phyloP scores from a whole-genome alignment of 1,284 basidiomycete species.

The Serendipita sp. region DNA sequence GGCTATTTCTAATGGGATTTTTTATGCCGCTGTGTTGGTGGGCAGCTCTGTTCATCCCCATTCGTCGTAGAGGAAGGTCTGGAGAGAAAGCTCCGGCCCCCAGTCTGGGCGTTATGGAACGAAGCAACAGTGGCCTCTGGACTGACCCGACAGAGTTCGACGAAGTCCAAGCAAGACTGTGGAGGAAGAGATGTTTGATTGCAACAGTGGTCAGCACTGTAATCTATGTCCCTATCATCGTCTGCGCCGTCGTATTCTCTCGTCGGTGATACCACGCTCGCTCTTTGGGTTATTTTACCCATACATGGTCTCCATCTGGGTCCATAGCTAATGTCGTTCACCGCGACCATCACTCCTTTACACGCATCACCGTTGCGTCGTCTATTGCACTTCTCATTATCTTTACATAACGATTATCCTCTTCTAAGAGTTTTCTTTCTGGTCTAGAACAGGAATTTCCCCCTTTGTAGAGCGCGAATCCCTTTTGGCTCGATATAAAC shows the following conservation, averaged over 20 bases:
- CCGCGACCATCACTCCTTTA: no score
- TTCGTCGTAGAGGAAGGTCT: not conserved
- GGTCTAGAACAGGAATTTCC: no score
- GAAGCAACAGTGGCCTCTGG: slow-evolving; percentile 1
- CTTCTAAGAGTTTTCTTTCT: no score
- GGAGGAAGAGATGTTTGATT: not conserved
- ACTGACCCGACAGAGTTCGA: not conserved
- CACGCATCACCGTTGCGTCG: no score
- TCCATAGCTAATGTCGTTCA: no score
- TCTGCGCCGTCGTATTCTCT: slow-evolving; percentile 3
- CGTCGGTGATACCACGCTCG: not conserved
- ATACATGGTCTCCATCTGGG: no score
- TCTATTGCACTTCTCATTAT: no score
- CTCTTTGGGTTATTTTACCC: not conserved
- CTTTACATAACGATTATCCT: no score
- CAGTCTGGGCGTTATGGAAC: not conserved
- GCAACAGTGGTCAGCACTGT: not conserved
- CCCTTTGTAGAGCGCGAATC: no score
- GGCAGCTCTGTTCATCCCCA: not conserved
- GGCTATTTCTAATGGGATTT: not conserved
- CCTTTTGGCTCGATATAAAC: no score
- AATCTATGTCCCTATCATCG: slow-evolving; percentile 4
- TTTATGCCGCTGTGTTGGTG: not conserved
- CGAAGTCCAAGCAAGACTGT: not conserved
- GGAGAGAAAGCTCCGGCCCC: not conserved